A percentile compares a stretch with the other conserved stretches of the same genome.
These are phyloP conservation scores for Hymenoscyphus fructigenus DNA, from an alignment of 2,329 filamentous ascomycete species.

Conservation along the genomic window DNA sequence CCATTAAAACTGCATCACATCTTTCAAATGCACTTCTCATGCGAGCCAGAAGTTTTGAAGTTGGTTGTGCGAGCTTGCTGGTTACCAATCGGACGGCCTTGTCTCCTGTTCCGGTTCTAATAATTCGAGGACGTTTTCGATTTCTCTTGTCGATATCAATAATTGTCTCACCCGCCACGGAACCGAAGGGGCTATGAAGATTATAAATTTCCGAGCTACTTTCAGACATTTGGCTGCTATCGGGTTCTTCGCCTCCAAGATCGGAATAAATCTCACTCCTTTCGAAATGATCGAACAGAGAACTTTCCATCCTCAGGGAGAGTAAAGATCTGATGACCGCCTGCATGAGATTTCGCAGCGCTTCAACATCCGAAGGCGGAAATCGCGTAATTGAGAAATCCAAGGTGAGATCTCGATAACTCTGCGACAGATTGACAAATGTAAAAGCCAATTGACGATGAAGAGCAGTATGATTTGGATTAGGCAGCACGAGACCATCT, in stretches of 20 bases:
- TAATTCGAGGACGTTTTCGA: slow-evolving; percentile 28
- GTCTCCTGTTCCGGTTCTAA: slow-evolving; percentile 32
- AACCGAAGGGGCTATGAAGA: background rate
- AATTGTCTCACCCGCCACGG: slow-evolving; percentile 33
- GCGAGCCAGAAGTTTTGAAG: slow-evolving; percentile 45
- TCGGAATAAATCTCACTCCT: slow-evolving; percentile 8
- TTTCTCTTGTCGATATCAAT: slow-evolving; percentile 38
- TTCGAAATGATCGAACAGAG: slow-evolving; percentile 42
- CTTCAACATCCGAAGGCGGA: slow-evolving; percentile 48
- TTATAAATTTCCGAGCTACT: slow-evolving; percentile 1
- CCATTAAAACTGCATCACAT: slow-evolving; percentile 55
- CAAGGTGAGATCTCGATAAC: slow-evolving; percentile 54
- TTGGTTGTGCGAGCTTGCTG: slow-evolving; percentile 45
- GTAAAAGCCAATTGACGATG: slow-evolving; percentile 49
- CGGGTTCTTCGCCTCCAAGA: background rate
- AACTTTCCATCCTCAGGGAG: slow-evolving; percentile 50
- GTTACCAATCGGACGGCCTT: slow-evolving; percentile 35
- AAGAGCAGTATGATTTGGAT: slow-evolving; percentile 36
- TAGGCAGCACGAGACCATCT: slow-evolving; percentile 42
- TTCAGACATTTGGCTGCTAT: background rate
- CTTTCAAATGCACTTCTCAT: slow-evolving; percentile 46
- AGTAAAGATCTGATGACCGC: slow-evolving; percentile 53
- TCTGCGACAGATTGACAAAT: slow-evolving; percentile 56
- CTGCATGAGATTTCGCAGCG: slow-evolving; percentile 55
- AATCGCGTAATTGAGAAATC: slow-evolving; percentile 57